Percentiles rank a stretch among this genome's conserved stretches.
Evolutionary conservation across 352 stramenopile genomes (phyloP).

Genomic region (Pythium sp.): DNA sequence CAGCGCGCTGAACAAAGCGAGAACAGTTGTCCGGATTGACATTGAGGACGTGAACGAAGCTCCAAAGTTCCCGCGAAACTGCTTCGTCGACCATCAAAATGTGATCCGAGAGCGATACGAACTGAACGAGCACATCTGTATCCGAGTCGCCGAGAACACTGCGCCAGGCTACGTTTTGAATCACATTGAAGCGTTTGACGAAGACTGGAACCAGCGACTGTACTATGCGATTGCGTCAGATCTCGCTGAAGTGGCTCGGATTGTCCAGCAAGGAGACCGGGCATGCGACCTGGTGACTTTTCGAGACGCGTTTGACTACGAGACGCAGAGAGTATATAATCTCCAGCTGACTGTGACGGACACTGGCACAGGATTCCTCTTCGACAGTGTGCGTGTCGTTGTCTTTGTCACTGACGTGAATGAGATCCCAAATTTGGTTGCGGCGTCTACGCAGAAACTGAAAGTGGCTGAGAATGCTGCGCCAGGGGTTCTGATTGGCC

Average conservation of each 20-base stretch:
- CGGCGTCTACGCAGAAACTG: conserved; percentile 27
- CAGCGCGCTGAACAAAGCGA: conserved; percentile 8
- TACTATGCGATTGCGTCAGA: conserved; percentile 31
- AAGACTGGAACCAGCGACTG: conserved; percentile 40
- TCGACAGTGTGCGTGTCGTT: conserved; percentile 36
- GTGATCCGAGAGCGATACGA: conserved; percentile 33
- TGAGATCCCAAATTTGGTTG: conserved; percentile 34
- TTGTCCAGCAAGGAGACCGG: conserved; percentile 35
- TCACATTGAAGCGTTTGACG: conserved; percentile 29
- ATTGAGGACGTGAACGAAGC: conserved; percentile 49
- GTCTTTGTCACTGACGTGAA: conserved; percentile 48
- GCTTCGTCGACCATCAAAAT: conserved; percentile 36
- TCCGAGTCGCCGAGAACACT: conserved; percentile 37
- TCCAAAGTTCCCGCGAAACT: conserved; percentile 43
- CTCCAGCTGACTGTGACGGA: conserved; percentile 47
- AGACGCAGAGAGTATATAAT: conserved; percentile 31
- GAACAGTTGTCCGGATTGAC: conserved; percentile 25
- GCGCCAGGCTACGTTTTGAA: conserved; percentile 23
- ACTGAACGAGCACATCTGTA: conserved; percentile 46
- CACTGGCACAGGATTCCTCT: conserved; percentile 40
- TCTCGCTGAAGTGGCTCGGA: conserved; percentile 20
- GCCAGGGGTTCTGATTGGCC: conserved; percentile 20
- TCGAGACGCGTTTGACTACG: conserved; percentile 39
- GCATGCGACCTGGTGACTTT: conserved; percentile 36
- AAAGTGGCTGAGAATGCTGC: conserved; percentile 36